Conservation (phyloP, 495 filamentous ascomycete genomes). For the Talaromyces adpressus region DNA sequence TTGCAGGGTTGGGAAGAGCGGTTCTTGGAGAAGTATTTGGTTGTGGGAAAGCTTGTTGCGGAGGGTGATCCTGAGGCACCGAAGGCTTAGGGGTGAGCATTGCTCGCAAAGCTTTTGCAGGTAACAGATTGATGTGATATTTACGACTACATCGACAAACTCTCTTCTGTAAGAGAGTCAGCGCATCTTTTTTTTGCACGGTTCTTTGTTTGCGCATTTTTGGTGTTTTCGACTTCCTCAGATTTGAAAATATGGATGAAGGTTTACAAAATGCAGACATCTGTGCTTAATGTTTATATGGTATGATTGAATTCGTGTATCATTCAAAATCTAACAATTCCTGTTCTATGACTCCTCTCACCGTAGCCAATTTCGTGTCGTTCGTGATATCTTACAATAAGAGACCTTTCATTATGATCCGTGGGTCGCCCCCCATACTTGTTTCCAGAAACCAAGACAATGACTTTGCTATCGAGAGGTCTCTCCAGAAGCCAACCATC, state of each 20-base stretch:
- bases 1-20: slow-evolving; percentile 86
- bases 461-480: neutral
- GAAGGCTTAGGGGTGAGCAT: slow-evolving; percentile 17
- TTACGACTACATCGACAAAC: neutral
- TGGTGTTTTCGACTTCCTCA: neutral
- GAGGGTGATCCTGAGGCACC: slow-evolving; percentile 53
- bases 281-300: neutral
- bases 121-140: neutral
- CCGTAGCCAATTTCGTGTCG: neutral
- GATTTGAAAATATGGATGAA: neutral
- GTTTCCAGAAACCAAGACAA: neutral
- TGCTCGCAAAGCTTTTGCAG: neutral
- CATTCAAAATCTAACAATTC: neutral
- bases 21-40: slow-evolving; percentile 87
- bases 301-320: neutral
- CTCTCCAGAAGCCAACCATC: neutral
- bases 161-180: neutral
- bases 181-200: neutral
- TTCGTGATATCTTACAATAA: neutral
- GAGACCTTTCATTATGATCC: neutral
- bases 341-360: neutral
- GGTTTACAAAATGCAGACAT: neutral
- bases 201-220: neutral
- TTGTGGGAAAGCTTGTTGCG: slow-evolving; percentile 84
- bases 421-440: neutral